Percentiles rank a stretch among this genome's conserved stretches.
phyloP scores from a whole-genome alignment of 768 basidiomycete genomes.

The Royoungia palumana region DNA sequence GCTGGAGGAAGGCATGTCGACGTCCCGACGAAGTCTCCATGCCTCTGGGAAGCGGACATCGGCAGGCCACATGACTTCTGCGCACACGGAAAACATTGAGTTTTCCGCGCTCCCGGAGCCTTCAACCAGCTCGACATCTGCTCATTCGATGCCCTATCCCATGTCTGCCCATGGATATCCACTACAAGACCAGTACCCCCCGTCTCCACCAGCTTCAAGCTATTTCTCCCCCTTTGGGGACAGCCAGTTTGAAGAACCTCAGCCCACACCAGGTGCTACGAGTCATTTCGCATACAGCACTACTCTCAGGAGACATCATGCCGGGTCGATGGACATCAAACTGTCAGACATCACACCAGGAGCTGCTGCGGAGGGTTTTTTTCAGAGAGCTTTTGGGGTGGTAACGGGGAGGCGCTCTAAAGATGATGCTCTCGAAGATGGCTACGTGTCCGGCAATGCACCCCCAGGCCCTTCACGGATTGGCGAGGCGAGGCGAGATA shows the following conservation, averaged over 20 bases:
- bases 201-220: conserved; percentile 76
- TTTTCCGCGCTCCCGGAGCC: conserved; percentile 13
- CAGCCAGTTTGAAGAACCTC: conserved; percentile 46
- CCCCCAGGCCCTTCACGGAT: conserved; percentile 10
- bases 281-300: conserved; percentile 84
- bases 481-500: conserved; percentile 40
- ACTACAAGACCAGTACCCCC: conserved; percentile 20
- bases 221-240: conserved; percentile 66
- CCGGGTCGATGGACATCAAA: conserved; percentile 38
- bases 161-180: conserved; percentile 10
- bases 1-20: conserved; percentile 22
- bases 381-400: conserved; percentile 41
- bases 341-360: conserved; percentile 29
- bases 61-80: conserved; percentile 6
- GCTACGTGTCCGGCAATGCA: conserved; percentile 34
- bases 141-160: conserved; percentile 19
- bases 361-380: conserved; percentile 47
- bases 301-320: conserved; percentile 65
- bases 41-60: conserved; percentile 19
- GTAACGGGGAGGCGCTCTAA: conserved; percentile 26
- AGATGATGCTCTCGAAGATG: conserved; percentile 36
- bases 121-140: conserved; percentile 21
- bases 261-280: conserved; percentile 61
- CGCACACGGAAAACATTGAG: conserved; percentile 13
- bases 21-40: conserved; percentile 23